Conservation (phyloP, 192 early-diverging fungal genomes). For the Coemansia sp. region DNA sequence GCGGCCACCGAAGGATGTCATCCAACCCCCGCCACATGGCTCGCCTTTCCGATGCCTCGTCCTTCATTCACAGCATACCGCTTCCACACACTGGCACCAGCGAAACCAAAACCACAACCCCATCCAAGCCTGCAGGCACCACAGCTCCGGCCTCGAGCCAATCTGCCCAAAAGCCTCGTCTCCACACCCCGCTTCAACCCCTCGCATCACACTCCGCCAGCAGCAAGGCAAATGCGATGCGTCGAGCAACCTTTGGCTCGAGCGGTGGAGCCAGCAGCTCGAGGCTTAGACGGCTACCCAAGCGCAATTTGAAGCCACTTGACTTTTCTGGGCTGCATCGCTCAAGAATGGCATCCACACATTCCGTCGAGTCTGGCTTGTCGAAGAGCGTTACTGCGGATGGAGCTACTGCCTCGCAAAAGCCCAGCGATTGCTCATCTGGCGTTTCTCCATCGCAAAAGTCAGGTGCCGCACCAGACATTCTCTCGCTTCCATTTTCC, state of each 20-base stretch:
- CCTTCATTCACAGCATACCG: slow-evolving; percentile 26
- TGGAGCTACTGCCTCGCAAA: slow-evolving; percentile 28
- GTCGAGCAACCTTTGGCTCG: neutral
- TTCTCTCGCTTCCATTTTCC: slow-evolving; percentile 45
- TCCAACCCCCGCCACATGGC: slow-evolving; percentile 41
- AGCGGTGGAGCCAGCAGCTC: slow-evolving; percentile 9
- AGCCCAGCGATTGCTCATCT: slow-evolving; percentile 29
- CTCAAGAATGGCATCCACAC: slow-evolving; percentile 11
- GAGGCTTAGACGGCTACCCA: slow-evolving; percentile 50
- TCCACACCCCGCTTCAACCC: slow-evolving; percentile 6
- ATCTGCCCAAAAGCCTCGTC: slow-evolving; percentile 12
- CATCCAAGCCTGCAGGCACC: slow-evolving; percentile 12
- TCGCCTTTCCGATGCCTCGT: slow-evolving; percentile 10
- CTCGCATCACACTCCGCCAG: slow-evolving; percentile 4
- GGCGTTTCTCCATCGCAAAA: slow-evolving; percentile 10
- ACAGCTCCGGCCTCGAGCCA: slow-evolving; percentile 6
- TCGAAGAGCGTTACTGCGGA: slow-evolving; percentile 31
- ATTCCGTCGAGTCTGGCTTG: slow-evolving; percentile 15
- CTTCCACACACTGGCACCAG: slow-evolving; percentile 1
- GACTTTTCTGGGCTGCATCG: slow-evolving; percentile 49
- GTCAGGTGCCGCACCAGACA: neutral
- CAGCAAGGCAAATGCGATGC: neutral
- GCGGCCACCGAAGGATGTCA: slow-evolving; percentile 28
- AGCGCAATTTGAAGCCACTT: slow-evolving; percentile 55
- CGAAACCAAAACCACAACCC: slow-evolving; percentile 9